These are phyloP conservation scores for Echites panduratus DNA, from an alignment of 257 asterid genomes.

Conservation along the genomic window DNA sequence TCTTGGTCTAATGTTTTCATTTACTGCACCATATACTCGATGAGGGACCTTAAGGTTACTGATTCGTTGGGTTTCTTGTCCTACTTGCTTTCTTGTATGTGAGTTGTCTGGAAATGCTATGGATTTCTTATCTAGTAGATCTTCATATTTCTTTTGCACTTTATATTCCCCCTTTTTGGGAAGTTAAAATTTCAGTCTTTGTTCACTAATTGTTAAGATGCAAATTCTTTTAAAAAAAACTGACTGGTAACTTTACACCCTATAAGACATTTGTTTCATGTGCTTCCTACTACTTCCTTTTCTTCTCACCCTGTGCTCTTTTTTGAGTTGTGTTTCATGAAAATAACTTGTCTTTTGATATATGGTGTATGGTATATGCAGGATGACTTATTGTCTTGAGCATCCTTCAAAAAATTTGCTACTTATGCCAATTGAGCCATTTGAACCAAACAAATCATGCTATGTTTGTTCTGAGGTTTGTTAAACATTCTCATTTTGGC, in stretches of 20 bases:
- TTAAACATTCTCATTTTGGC: not conserved
- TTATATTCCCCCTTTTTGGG: not conserved
- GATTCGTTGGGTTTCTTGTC: not conserved
- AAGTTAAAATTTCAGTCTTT: not conserved
- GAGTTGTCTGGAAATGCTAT: not conserved
- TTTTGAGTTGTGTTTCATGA: not conserved
- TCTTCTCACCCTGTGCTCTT: no score
- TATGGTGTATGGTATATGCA: conserved; percentile 26
- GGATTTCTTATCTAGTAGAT: not conserved
- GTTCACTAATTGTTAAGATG: not conserved
- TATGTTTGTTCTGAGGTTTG: conserved; percentile 95
- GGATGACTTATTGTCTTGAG: conserved; percentile 98
- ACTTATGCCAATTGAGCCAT: conserved; percentile 94
- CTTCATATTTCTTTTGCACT: not conserved
- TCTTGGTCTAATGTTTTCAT: not conserved
- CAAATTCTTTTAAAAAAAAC: not conserved
- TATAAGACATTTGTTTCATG: not conserved
- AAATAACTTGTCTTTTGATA: not conserved
- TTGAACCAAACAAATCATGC: conserved; percentile 83
- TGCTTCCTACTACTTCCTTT: not conserved
- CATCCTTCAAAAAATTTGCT: conserved; percentile 90
- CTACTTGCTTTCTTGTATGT: not conserved
- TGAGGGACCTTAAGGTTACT: not conserved
- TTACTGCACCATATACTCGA: not conserved
- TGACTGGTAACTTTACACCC: not conserved